Percentiles rank a stretch among this genome's conserved stretches.
phyloP scores from a whole-genome alignment of 257 asterid species.

The Voacanga thouarsii region DNA sequence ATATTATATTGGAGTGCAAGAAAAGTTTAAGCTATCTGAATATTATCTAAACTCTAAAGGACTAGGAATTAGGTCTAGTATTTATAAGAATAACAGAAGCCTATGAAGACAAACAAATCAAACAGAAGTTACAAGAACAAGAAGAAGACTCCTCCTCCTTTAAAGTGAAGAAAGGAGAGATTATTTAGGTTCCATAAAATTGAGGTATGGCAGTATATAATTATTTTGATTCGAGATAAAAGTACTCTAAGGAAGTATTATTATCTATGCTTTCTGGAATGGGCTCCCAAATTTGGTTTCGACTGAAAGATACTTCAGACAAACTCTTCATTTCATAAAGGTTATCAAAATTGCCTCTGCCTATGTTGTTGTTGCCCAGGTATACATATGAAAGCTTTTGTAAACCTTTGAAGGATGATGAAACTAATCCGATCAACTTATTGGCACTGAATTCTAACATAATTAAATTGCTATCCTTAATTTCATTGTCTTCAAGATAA shows the following conservation, averaged over 20 bases:
- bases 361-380: neutral
- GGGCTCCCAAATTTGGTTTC: neutral
- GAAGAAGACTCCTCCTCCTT: too few relatives aligned
- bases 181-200: neutral
- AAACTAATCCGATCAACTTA: neutral
- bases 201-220: neutral
- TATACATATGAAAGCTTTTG: neutral
- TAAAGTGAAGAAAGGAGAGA: neutral
- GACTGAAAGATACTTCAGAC: neutral
- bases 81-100: too few relatives aligned
- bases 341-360: neutral
- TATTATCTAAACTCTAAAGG: neutral
- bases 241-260: neutral
- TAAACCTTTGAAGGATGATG: neutral
- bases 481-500: neutral
- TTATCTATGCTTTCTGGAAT: slow-evolving; percentile 1
- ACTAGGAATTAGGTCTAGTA: too few relatives aligned
- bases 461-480: neutral
- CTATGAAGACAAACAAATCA: too few relatives aligned
- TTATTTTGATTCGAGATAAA: neutral
- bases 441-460: neutral
- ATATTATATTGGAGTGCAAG: too few relatives aligned
- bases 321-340: neutral
- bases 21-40: too few relatives aligned
- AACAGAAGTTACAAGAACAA: too few relatives aligned